These are phyloP conservation scores for Hyaloperonospora brassicae DNA, from an alignment of 352 stramenopile genomes.

Conservation along the genomic window DNA sequence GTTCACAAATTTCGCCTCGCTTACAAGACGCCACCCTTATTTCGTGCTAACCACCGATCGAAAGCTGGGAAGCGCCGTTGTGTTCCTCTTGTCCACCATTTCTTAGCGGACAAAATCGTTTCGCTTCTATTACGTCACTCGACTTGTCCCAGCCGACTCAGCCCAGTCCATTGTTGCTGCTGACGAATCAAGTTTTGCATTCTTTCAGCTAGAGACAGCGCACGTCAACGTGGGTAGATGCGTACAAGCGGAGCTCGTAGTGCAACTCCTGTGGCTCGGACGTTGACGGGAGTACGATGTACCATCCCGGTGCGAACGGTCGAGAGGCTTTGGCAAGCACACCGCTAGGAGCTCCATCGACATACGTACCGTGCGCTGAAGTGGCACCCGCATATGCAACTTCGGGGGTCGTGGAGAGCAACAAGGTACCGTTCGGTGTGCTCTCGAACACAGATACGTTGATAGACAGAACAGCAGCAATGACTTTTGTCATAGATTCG, in stretches of 20 bases:
- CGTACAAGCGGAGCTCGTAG: slow-evolving; percentile 56
- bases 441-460: slow-evolving; percentile 73
- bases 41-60: no score
- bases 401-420: slow-evolving; percentile 57
- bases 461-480: slow-evolving; percentile 29
- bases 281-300: slow-evolving; percentile 68
- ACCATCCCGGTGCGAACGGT: slow-evolving; percentile 45
- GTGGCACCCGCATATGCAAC: slow-evolving; percentile 41
- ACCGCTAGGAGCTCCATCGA: slow-evolving; percentile 42
- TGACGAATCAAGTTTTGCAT: slow-evolving; percentile 2
- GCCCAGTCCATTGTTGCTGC: background rate
- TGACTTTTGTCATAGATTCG: slow-evolving; percentile 12
- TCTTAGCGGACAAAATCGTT: no score
- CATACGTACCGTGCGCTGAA: slow-evolving; percentile 51
- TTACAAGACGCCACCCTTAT: no score
- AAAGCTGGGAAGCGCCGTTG: no score
- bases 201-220: slow-evolving; percentile 20
- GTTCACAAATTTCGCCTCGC: no score
- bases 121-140: background rate
- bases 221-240: slow-evolving; percentile 36
- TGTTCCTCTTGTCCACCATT: no score
- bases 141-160: background rate
- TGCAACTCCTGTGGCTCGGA: slow-evolving; percentile 50
- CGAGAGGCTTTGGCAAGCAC: slow-evolving; percentile 34
- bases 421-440: slow-evolving; percentile 41